phyloP scores from a whole-genome alignment of 768 basidiomycete genomes.

The Rhizopogon roseolus region DNA sequence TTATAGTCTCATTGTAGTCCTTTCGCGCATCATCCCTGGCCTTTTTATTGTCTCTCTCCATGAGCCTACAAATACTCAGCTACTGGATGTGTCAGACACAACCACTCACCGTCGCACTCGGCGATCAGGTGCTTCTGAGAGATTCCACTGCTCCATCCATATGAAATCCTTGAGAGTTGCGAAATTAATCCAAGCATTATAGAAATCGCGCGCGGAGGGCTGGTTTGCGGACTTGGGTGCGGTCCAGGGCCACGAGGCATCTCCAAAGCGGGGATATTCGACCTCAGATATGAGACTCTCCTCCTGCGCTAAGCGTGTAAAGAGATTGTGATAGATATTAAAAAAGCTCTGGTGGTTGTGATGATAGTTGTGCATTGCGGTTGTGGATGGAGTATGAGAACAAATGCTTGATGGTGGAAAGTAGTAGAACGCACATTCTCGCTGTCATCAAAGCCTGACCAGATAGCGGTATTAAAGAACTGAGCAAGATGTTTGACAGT shows the following conservation, averaged over 20 bases:
- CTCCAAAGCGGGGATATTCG: slow-evolving; percentile 81
- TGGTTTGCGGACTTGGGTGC: slow-evolving; percentile 39
- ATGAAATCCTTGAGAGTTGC: slow-evolving; percentile 81
- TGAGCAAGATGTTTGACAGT: slow-evolving; percentile 75
- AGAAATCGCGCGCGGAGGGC: slow-evolving; percentile 68
- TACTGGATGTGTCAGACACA: not conserved
- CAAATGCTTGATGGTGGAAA: not conserved
- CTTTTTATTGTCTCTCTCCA: slow-evolving; percentile 97
- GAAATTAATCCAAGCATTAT: slow-evolving; percentile 84
- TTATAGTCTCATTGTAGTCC: slow-evolving; percentile 90
- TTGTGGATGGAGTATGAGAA: not conserved
- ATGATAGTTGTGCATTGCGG: not conserved
- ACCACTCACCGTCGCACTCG: slow-evolving; percentile 62
- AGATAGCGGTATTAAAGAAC: slow-evolving; percentile 76
- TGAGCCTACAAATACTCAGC: slow-evolving; percentile 44
- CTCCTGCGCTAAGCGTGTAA: slow-evolving; percentile 76
- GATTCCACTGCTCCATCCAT: slow-evolving; percentile 85
- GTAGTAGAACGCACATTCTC: slow-evolving; percentile 41
- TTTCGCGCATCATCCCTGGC: slow-evolving; percentile 78
- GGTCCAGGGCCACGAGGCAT: slow-evolving; percentile 70
- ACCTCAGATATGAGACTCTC: slow-evolving; percentile 46
- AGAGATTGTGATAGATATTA: slow-evolving; percentile 83
- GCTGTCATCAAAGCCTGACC: slow-evolving; percentile 60
- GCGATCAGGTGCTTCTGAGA: slow-evolving; percentile 82
- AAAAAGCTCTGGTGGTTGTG: slow-evolving; percentile 69